Evolutionary conservation across 2,329 filamentous ascomycete genomes (phyloP).

Genomic region (Diaporthe vaccinii): DNA sequence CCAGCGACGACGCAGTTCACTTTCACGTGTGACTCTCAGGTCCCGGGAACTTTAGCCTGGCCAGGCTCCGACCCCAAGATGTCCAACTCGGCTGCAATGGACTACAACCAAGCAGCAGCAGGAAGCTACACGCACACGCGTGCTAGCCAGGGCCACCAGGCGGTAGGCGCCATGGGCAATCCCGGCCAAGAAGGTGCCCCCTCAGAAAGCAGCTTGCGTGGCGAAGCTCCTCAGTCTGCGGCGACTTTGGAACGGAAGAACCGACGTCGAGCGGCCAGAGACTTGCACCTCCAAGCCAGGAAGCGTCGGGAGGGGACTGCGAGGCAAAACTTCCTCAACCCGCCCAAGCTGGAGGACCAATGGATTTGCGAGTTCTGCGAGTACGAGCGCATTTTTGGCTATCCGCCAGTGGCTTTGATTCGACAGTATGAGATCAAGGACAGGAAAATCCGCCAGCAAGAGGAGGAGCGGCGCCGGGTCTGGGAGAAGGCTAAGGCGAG

Average conservation of each 20-base stretch:
- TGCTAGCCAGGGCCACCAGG: slow-evolving; percentile 20
- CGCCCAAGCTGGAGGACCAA: slow-evolving; percentile 77
- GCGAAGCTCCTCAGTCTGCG: slow-evolving; percentile 33
- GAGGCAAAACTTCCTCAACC: slow-evolving; percentile 81
- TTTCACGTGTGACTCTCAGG: slow-evolving; percentile 94
- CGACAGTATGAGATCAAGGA: slow-evolving; percentile 96
- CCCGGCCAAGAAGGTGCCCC: slow-evolving; percentile 19
- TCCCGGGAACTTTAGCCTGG: slow-evolving; percentile 83
- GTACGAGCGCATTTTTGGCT: slow-evolving; percentile 96
- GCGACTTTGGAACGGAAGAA: slow-evolving; percentile 38
- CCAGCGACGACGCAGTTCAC: slow-evolving; percentile 91
- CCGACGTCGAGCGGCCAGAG: slow-evolving; percentile 75
- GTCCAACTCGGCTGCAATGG: slow-evolving; percentile 36
- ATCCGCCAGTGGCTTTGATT: slow-evolving; percentile 85
- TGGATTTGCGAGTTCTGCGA: slow-evolving; percentile 99
- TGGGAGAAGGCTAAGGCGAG: slow-evolving; percentile 96
- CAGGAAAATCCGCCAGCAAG: slow-evolving; percentile 82
- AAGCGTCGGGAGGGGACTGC: slow-evolving; percentile 83
- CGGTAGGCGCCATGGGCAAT: background rate
- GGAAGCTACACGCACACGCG: slow-evolving; percentile 40
- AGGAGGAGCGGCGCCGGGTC: slow-evolving; percentile 87
- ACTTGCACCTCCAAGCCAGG: slow-evolving; percentile 81
- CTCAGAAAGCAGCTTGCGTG: slow-evolving; percentile 37
- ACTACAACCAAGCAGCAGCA: slow-evolving; percentile 41
- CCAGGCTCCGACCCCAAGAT: slow-evolving; percentile 65